These are phyloP conservation scores for Microdochium bolleyi DNA, from an alignment of 2,329 filamentous ascomycete genomes.

Conservation along the genomic window DNA sequence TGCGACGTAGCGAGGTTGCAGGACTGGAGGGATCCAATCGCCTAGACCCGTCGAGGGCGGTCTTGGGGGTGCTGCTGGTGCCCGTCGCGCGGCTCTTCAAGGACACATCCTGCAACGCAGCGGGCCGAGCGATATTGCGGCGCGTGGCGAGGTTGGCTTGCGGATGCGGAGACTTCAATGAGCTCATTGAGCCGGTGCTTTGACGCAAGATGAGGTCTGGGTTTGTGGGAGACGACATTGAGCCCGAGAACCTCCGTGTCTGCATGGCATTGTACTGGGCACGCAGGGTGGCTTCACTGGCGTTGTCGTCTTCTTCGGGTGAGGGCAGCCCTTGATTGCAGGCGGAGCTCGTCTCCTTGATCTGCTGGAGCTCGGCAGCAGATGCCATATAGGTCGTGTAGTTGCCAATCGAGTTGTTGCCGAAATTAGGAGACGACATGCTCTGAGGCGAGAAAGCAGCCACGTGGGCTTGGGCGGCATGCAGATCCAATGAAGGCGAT, in stretches of 20 bases:
- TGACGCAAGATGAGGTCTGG: not conserved
- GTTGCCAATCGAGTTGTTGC: not conserved
- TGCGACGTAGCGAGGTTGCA: conserved; percentile 37
- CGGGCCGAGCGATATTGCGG: conserved; percentile 39
- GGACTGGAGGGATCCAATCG: conserved; percentile 35
- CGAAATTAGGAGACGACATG: not conserved
- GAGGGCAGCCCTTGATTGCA: conserved; percentile 9
- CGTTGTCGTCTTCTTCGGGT: conserved; percentile 12
- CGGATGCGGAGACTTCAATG: conserved; percentile 39
- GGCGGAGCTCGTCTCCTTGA: not conserved
- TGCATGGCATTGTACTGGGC: conserved; percentile 7
- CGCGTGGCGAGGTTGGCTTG: conserved; percentile 46
- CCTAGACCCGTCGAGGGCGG: conserved; percentile 36
- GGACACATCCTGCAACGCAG: conserved; percentile 37
- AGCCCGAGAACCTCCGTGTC: not conserved
- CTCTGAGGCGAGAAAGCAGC: not conserved
- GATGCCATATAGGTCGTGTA: not conserved
- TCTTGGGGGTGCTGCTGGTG: conserved; percentile 30
- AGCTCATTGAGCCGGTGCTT: conserved; percentile 11
- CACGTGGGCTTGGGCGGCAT: not conserved
- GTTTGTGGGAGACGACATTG: not conserved
- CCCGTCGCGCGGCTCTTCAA: conserved; percentile 34
- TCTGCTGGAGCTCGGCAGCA: not conserved
- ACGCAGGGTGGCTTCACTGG: conserved; percentile 7
- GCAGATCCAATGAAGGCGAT: not conserved